Evolutionary conservation across 1,139 yeast genomes (phyloP), one percentile per base, ranked within the genome.

Genomic region (Wickerhamomyces sp.): DNA sequence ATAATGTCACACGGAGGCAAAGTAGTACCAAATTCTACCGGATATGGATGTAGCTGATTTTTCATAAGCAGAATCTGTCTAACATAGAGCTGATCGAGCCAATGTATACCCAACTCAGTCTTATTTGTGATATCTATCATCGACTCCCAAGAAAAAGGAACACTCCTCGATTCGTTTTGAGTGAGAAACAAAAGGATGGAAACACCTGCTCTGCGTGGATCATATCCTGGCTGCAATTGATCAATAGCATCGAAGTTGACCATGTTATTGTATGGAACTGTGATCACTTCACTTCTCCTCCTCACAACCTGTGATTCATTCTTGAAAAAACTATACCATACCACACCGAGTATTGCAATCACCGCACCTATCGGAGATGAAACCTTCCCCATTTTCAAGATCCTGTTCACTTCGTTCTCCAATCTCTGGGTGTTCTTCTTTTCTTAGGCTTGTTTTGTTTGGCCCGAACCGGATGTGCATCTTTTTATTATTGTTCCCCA

Each of bases 41-140:
- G 28, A 26, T 38, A 35, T 8, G 27, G 20, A n/a, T 33, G n/a
- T n/a, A 44, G 7, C 5, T 20, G 18, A 12, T 42, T 30, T 16
- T 28, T 44, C 46, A 49, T 40, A 20, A 47, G 12, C 1, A 45
- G 21, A 14, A 49, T 19, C 11, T 30, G 35, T 4, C 37, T 31
- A n/a, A 47, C 23, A 2, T 16, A 26, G 16, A 31, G 38, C 8
- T 28, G 26, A 4, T 34, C 9, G 20, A 49, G 20, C 37, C 37
- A 37, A 16, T 23, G 23, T 3, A 26, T 28, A 2, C 54, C 54
- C 12, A 42, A 17, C 3, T 18, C 36, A 4, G 52, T 41, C 40
- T 43, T 47, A 15, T 39, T 41, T 3, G 9, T 10, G 3, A 15
- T 9, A 16, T 41, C 19, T 5, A 40, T 24, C 6, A 40, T 12